Conservation (phyloP, 2,329 filamentous ascomycete genomes). For the Fusarium sp. region DNA sequence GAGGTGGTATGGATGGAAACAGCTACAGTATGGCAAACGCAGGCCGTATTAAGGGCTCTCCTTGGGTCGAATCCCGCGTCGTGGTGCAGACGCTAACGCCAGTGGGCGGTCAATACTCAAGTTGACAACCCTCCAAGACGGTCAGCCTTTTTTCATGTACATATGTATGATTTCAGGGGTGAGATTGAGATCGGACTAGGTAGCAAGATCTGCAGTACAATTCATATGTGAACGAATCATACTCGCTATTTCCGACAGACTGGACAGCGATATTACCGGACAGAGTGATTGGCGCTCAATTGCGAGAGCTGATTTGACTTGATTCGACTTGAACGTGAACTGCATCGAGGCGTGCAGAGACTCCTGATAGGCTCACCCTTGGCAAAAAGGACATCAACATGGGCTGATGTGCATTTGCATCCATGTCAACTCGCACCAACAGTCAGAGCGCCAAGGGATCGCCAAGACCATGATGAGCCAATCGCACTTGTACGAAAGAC, state of each 20-base stretch:
- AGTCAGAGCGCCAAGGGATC: background rate
- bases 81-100: slow-evolving; percentile 17
- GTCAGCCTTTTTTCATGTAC: slow-evolving; percentile 3
- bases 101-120: slow-evolving; percentile 14
- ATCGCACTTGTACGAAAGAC: slow-evolving; percentile 1
- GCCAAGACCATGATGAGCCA: slow-evolving; percentile 4
- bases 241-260: slow-evolving; percentile 15
- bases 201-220: background rate
- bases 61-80: background rate
- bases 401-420: slow-evolving; percentile 25
- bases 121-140: slow-evolving; percentile 4
- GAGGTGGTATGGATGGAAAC: background rate
- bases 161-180: slow-evolving; percentile 18
- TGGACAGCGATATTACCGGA: slow-evolving; percentile 17
- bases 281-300: slow-evolving; percentile 7
- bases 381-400: background rate
- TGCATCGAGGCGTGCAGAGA: slow-evolving; percentile 13
- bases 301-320: slow-evolving; percentile 17
- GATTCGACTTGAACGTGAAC: background rate
- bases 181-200: background rate
- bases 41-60: background rate
- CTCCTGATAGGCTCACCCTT: slow-evolving; percentile 9
- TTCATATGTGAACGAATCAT: background rate
- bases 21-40: background rate
- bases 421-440: slow-evolving; percentile 6